Evolutionary conservation across 129 eudicot genomes (phyloP), one percentile per base, ranked within the genome.

Genomic region (Chrysanthemum lavandulifolium): DNA sequence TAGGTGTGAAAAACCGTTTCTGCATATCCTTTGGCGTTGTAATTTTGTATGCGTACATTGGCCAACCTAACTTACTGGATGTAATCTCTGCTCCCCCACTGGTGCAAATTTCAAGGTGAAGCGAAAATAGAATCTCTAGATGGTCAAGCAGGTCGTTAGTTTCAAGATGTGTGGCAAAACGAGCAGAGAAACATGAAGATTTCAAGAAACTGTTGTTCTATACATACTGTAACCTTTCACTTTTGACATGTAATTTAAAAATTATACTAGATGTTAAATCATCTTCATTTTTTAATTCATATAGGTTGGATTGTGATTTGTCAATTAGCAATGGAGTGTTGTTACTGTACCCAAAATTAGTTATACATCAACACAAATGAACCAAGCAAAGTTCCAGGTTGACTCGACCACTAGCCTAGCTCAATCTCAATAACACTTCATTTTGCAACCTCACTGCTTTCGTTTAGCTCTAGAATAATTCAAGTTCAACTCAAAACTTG

Each of bases 1-100:
- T 86, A 74, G 80, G 49, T 51, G 54, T 51, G 48, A 27, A 49
- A 29, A 21, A 33, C 9, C 0, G 4, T 43, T 58, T 54, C 43
- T 67, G 67, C 2, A 9, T 62, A 40, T 8, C 1, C 5, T 36
- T 61, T 61, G 13, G 36, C 65, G 82, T 25, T 77, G 70, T 74
- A 65, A 48, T 64, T 74, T 64, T 31, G 10, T 14, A 23, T 60
- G 69, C 10, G 27, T 31, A 5, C 36, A 14, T 11, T 29, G 51
- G 67, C 73, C 10, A 8, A 43, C 66, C 11, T n/a, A 29, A 65
- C 33, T 73, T 73, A 4, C 6, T 50, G 78, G 65, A 51, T 73
- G 65, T 29, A 31, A 33, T 25, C 14, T 18, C 29, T 33, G 10
- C 19, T 62, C 3, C 4, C 43, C 56, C 64, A 58, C 64, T 58